Conservation (phyloP, 345 rosid genomes). For the thale cress (Arabidopsis thaliana) region DNA sequence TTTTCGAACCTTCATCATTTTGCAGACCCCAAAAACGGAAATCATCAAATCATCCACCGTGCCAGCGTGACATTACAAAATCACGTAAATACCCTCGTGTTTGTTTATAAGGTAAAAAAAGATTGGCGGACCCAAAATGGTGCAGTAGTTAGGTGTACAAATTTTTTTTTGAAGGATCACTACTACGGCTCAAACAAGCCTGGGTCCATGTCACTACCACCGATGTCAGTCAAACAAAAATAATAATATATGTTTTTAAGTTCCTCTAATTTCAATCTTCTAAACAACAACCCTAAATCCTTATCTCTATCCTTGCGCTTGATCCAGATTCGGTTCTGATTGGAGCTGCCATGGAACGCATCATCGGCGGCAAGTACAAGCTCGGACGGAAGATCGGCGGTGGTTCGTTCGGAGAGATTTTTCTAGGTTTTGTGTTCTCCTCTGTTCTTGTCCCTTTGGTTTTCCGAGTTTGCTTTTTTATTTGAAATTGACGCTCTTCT, state of each 20-base stretch:
- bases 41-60: not conserved
- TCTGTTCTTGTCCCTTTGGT: not conserved
- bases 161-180: not conserved
- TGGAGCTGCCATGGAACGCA: constrained; percentile 64
- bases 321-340: constrained; percentile 43
- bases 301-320: constrained; percentile 33
- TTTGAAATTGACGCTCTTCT: not conserved
- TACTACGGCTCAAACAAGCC: constrained; percentile 1
- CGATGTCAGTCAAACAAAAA: not conserved
- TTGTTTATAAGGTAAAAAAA: not conserved
- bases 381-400: constrained; percentile 94
- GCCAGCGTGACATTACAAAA: not conserved
- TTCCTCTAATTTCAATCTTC: not conserved
- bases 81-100: not conserved
- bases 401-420: constrained; percentile 97
- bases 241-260: not conserved
- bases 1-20: not conserved
- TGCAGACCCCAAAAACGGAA: not conserved
- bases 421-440: constrained; percentile 65
- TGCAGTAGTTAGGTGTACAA: constrained; percentile 10
- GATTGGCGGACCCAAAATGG: not conserved
- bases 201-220: constrained; percentile 35
- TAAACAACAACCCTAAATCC: constrained; percentile 40
- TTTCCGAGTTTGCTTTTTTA: not conserved
- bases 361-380: constrained; percentile 87